Evolutionary conservation across 2,329 filamentous ascomycete species (phyloP), one percentile per base, ranked within the genome.

Genomic region (Colletotrichum brevisporum): DNA sequence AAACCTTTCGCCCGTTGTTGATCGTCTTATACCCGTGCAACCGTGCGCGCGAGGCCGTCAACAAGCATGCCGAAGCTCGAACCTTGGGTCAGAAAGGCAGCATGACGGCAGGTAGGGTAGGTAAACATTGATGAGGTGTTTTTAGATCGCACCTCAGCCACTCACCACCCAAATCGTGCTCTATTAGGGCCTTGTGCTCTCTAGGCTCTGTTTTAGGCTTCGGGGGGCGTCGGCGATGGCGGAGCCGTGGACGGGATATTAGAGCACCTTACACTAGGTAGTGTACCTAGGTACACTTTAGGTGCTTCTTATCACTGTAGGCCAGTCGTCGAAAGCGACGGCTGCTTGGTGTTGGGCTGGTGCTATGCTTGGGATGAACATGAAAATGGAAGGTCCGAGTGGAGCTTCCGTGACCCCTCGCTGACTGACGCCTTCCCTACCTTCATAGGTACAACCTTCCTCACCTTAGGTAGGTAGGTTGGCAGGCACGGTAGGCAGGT

Each of bases 211-310:
- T 24, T 36, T 36, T 36, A 31, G 64, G 51, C 53, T 61, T 63
- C 63, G 63, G 64, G 52, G 18, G 59, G 45, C 64, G 59, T 67
- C 59, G 64, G 58, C 52, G 54, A 53, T 53, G 21, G 63, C 62
- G 63, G 57, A 27, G 58, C 27, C 27, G 27, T 31, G 9, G 27
- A 60, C 55, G 56, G 36, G 54, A 24, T 24, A 24, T 24, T 24
- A 24, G 21, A 24, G 21, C 21, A 24, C 21, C 4, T 24, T 24
- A 24, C n/a, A n/a, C n/a, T n/a, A n/a, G n/a, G n/a, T n/a, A n/a
- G n/a, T n/a, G n/a, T n/a, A n/a, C n/a, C n/a, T n/a, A n/a, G n/a
- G 21, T 24, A 24, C 21, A 24, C 21, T 24, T 24, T 24, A 24
- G 21, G 21, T 24, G 21, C 21, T 24, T 24, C 21, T 24, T 3